These are phyloP conservation scores for Acer saccharum DNA, from an alignment of 345 rosid species.

Conservation along the genomic window DNA sequence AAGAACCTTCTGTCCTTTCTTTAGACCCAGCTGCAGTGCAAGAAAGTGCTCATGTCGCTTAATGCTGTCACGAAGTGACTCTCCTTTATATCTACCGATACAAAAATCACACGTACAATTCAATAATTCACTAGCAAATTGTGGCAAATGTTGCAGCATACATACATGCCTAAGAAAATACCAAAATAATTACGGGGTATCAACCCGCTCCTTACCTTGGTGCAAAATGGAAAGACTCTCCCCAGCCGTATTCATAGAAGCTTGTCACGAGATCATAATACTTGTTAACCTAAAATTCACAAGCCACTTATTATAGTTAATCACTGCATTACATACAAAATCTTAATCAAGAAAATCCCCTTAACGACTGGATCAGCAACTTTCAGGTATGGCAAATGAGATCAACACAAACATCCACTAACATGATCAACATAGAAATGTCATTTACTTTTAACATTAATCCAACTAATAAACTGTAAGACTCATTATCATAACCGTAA, in stretches of 20 bases:
- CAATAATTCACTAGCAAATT: not conserved
- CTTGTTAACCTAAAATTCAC: conserved; percentile 70
- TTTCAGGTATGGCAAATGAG: not conserved
- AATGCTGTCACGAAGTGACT: conserved; percentile 89
- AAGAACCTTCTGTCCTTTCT: conserved; percentile 86
- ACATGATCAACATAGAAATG: not conserved
- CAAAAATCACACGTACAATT: not conserved
- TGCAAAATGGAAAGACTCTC: conserved; percentile 99
- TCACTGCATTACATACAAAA: too few species aligned
- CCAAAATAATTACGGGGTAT: not conserved
- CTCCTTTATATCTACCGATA: conserved; percentile 73
- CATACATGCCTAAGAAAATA: not conserved
- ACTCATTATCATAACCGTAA: not conserved
- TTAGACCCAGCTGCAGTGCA: conserved; percentile 86
- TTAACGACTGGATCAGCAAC: too few species aligned
- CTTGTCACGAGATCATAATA: conserved; percentile 97
- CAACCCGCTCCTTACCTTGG: conserved; percentile 50
- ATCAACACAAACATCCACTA: not conserved
- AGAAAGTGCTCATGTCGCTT: conserved; percentile 96
- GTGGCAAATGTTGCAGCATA: conserved; percentile 5
- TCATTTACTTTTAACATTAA: not conserved
- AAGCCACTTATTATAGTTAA: not conserved
- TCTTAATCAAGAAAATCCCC: too few species aligned
- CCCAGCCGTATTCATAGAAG: conserved; percentile 98
- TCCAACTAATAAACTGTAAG: not conserved